A percentile compares a stretch with the other conserved stretches of the same genome.
Evolutionary conservation across 768 basidiomycete species (phyloP).

Genomic region (Leccinum broughii): DNA sequence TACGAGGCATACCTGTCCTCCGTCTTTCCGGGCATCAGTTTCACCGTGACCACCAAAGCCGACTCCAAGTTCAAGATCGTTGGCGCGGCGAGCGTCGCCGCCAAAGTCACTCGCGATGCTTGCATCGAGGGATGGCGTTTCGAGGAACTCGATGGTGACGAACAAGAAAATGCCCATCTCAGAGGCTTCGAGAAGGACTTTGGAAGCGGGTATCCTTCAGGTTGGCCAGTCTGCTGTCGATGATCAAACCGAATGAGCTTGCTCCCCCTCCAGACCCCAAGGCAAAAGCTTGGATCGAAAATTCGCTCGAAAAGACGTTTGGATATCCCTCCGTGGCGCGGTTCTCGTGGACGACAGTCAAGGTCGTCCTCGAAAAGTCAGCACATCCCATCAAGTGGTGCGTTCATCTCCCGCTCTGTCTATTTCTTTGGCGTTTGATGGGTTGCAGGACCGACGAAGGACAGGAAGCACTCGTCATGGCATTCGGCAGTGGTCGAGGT

Average conservation of each 20-base stretch:
- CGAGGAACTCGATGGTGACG: slow-evolving; percentile 50
- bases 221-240: slow-evolving; percentile 36
- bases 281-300: slow-evolving; percentile 83
- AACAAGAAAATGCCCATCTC: slow-evolving; percentile 2
- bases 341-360: slow-evolving; percentile 96
- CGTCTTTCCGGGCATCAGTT: slow-evolving; percentile 79
- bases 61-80: slow-evolving; percentile 98
- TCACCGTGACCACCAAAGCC: slow-evolving; percentile 91
- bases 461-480: slow-evolving; percentile 71
- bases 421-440: not conserved
- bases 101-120: slow-evolving; percentile 93
- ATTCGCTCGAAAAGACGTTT: slow-evolving; percentile 81
- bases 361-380: slow-evolving; percentile 76
- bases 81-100: slow-evolving; percentile 95
- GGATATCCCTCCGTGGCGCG: slow-evolving; percentile 89
- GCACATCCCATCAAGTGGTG: slow-evolving; percentile 85
- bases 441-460: slow-evolving; percentile 77
- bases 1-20: slow-evolving; percentile 84
- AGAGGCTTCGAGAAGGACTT: slow-evolving; percentile 40
- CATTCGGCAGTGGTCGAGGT: slow-evolving; percentile 69
- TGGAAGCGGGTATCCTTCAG: slow-evolving; percentile 92
- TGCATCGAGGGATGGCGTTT: slow-evolving; percentile 87
- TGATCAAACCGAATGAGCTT: not conserved
- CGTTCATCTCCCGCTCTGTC: not conserved
- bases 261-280: slow-evolving; percentile 69